Evolutionary conservation across 179 eudicot genomes (phyloP).

Genomic region (Beta lomatogona): DNA sequence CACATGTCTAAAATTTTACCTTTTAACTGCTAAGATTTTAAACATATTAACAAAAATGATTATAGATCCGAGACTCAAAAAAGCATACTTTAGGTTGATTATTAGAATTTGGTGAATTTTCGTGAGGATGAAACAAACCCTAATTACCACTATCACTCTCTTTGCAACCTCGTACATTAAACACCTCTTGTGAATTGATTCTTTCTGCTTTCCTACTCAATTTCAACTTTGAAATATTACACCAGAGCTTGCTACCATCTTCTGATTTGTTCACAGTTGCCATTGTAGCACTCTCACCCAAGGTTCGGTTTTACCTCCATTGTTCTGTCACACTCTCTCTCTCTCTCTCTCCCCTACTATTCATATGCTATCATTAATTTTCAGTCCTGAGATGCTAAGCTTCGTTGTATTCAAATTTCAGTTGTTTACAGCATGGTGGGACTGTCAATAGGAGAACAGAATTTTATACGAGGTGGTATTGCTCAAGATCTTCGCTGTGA

Average conservation of each 20-base stretch:
- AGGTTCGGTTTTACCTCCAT: neutral
- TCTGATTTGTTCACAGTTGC: neutral
- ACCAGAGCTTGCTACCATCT: neutral
- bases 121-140: neutral
- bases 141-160: neutral
- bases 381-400: neutral
- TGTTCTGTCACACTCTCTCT: neutral
- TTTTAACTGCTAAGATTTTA: too few species aligned
- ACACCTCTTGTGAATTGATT: neutral
- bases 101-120: too few species aligned
- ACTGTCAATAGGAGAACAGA: slow-evolving; percentile 72
- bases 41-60: too few species aligned
- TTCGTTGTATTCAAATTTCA: neutral
- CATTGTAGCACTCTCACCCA: neutral
- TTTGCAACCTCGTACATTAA: too few species aligned
- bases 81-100: too few species aligned
- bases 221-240: neutral
- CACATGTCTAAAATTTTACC: too few species aligned
- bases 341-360: neutral
- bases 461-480: slow-evolving; percentile 82
- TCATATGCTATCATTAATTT: too few species aligned
- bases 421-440: slow-evolving; percentile 62
- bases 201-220: neutral
- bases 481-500: slow-evolving; percentile 94
- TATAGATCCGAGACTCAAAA: too few species aligned